These are phyloP conservation scores for Agrocybe pediades DNA, from an alignment of 768 basidiomycete genomes.

Conservation along the genomic window DNA sequence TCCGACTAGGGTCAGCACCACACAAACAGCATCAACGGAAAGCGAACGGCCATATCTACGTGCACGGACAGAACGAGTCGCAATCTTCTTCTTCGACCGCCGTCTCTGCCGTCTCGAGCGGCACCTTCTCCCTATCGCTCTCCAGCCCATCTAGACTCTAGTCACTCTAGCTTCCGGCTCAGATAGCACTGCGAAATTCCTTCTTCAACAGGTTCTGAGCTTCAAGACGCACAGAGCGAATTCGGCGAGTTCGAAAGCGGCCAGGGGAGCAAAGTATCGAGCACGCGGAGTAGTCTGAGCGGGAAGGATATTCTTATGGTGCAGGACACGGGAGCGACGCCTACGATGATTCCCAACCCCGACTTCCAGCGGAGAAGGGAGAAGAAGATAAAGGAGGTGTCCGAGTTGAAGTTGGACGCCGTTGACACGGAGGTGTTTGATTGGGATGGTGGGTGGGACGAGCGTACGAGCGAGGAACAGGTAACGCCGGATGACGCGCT, in stretches of 20 bases:
- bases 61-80: constrained; percentile 23
- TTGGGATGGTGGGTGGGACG: constrained; percentile 24
- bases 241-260: constrained; percentile 20
- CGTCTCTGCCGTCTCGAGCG: neutral
- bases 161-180: neutral
- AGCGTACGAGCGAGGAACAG: constrained; percentile 11
- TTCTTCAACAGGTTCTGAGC: neutral
- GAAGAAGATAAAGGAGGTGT: constrained; percentile 15
- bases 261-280: neutral
- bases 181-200: neutral
- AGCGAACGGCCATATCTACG: neutral
- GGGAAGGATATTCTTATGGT: constrained; percentile 38
- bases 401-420: too few species aligned
- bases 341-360: constrained; percentile 50
- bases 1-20: neutral
- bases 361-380: constrained; percentile 37
- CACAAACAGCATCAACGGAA: neutral
- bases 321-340: constrained; percentile 51
- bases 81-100: constrained; percentile 15
- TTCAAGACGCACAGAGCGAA: constrained; percentile 14
- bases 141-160: too few species aligned
- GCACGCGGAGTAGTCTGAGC: constrained; percentile 12
- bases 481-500: neutral
- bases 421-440: constrained; percentile 9
- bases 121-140: neutral